Percentiles rank a stretch among this genome's conserved stretches.
phyloP scores from a whole-genome alignment of 768 basidiomycete genomes.

The Sarcomyxa edulis region DNA sequence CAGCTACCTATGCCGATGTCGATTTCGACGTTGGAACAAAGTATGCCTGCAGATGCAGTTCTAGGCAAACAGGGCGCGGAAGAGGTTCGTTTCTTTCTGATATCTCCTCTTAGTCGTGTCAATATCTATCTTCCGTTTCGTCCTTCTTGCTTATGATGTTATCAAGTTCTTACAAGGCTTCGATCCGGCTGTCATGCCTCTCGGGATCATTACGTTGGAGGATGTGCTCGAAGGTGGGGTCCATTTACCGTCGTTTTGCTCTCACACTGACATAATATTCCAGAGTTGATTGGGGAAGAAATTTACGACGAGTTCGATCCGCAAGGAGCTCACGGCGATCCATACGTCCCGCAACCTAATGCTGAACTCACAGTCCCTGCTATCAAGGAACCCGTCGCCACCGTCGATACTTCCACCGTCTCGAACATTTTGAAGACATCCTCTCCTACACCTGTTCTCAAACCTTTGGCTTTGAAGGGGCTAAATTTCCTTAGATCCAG shows the following conservation, averaged over 20 bases:
- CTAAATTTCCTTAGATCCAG: constrained; percentile 48
- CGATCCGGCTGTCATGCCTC: constrained; percentile 77
- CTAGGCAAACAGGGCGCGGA: constrained; percentile 68
- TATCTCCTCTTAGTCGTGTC: not conserved
- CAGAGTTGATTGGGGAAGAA: constrained; percentile 89
- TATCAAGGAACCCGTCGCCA: too few relatives aligned
- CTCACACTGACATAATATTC: not conserved
- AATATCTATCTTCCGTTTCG: not conserved
- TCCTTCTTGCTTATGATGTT: constrained; percentile 2
- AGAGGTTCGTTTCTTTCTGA: constrained; percentile 43
- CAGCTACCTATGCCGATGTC: constrained; percentile 39
- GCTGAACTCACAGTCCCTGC: too few relatives aligned
- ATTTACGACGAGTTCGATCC: constrained; percentile 90
- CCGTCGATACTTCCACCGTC: too few relatives aligned
- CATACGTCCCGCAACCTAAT: too few relatives aligned
- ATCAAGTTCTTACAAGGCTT: constrained; percentile 74
- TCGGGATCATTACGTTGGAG: constrained; percentile 91
- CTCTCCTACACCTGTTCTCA: constrained; percentile 22
- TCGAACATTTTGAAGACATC: too few relatives aligned
- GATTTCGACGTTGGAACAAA: constrained; percentile 62
- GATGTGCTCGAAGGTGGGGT: constrained; percentile 80
- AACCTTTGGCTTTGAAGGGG: constrained; percentile 39
- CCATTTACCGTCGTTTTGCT: not conserved
- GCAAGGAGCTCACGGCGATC: constrained; percentile 62
- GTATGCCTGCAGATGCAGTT: constrained; percentile 86